These are phyloP conservation scores for Aschersonia sp. DNA, from an alignment of 2,329 filamentous ascomycete species.

Conservation along the genomic window DNA sequence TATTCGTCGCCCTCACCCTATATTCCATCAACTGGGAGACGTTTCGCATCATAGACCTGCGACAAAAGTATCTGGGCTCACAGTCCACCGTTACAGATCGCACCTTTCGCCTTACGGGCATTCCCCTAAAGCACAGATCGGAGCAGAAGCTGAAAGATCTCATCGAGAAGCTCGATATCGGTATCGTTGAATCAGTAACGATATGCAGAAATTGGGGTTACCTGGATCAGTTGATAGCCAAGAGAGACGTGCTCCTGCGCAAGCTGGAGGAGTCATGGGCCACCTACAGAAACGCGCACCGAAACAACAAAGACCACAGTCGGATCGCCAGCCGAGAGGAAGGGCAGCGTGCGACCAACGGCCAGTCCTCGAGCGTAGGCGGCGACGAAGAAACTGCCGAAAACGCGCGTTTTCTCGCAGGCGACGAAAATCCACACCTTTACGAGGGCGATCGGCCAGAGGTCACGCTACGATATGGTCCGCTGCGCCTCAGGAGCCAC, in stretches of 20 bases:
- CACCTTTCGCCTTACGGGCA: constrained; percentile 81
- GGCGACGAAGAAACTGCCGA: constrained; percentile 34
- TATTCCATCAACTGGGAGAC: constrained; percentile 78
- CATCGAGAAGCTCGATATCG: constrained; percentile 77
- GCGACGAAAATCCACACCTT: constrained; percentile 18
- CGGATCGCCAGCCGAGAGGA: constrained; percentile 4
- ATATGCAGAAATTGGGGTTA: constrained; percentile 78
- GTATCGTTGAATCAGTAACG: constrained; percentile 75
- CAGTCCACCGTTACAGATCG: constrained; percentile 94
- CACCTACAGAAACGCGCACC: constrained; percentile 32
- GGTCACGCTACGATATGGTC: constrained; percentile 64
- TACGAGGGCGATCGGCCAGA: constrained; percentile 43
- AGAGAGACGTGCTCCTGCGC: constrained; percentile 50
- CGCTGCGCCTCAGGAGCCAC: constrained; percentile 54
- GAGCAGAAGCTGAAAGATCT: constrained; percentile 76
- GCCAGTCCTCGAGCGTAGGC: constrained; percentile 13
- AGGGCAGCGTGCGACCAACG: constrained; percentile 4
- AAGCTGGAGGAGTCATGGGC: constrained; percentile 77
- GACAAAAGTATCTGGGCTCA: constrained; percentile 83
- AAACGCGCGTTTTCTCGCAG: constrained; percentile 43
- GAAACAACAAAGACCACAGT: constrained; percentile 5
- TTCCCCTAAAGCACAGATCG: constrained; percentile 63
- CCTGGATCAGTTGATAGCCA: constrained; percentile 58
- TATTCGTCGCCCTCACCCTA: constrained; percentile 71
- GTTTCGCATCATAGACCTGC: constrained; percentile 65